Percentiles rank a stretch among this genome's conserved stretches.
Conservation (phyloP, 1,284 basidiomycete genomes). For the Cutaneotrichosporon sp. region DNA sequence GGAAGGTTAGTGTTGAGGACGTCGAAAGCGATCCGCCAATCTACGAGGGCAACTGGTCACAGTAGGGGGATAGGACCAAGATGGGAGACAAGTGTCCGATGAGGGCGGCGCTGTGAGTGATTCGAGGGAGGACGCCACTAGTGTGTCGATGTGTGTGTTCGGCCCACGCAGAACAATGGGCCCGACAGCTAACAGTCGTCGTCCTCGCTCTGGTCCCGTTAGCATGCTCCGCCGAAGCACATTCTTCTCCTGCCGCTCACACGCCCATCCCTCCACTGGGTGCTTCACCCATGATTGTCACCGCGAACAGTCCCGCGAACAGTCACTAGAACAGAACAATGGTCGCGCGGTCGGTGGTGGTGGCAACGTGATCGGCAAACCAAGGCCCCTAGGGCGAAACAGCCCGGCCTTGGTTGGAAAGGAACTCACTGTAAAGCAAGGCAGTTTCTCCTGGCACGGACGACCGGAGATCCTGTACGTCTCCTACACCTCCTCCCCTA, state of each 20-base stretch:
- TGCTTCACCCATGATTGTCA: background rate
- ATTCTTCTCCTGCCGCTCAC: background rate
- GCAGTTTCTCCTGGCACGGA: background rate
- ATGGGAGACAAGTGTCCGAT: background rate
- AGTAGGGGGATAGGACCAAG: background rate
- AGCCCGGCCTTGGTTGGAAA: background rate
- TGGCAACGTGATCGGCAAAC: slow-evolving; percentile 2
- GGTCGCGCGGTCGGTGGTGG: background rate
- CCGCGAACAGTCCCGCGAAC: background rate
- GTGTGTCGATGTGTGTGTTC: background rate
- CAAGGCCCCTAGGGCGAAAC: background rate
- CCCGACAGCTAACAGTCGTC: background rate
- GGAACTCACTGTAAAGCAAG: background rate
- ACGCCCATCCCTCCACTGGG: background rate
- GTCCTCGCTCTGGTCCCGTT: background rate
- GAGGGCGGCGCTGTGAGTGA: background rate
- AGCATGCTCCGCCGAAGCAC: background rate
- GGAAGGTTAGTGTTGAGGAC: background rate
- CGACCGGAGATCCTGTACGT: background rate
- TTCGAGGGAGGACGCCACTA: background rate
- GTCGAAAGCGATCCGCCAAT: background rate
- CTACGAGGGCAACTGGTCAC: background rate
- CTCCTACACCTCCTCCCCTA: background rate
- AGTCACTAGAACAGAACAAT: background rate
- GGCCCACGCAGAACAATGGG: background rate